Conservation (phyloP, 2,329 filamentous ascomycete species). For the Aspergillus hortae region DNA sequence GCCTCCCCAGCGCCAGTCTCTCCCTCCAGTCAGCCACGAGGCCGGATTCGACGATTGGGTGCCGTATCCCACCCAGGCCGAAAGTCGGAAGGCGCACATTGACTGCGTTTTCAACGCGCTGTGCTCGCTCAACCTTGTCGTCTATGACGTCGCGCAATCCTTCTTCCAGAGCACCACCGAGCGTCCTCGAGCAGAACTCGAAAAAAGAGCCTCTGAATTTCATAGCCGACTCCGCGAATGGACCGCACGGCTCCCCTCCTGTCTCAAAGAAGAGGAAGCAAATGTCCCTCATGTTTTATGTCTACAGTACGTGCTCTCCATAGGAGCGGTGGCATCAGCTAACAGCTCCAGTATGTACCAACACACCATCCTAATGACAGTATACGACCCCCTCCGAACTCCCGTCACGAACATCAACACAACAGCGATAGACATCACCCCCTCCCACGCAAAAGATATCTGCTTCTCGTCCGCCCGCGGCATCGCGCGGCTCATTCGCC, state of each 20-base stretch:
- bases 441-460: slow-evolving; percentile 12
- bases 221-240: slow-evolving; percentile 18
- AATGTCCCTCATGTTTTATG: slow-evolving; percentile 20
- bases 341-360: slow-evolving; percentile 33
- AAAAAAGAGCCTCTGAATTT: slow-evolving; percentile 10
- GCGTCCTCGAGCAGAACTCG: slow-evolving; percentile 10
- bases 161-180: slow-evolving; percentile 13
- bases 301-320: slow-evolving; percentile 18
- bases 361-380: slow-evolving; percentile 32
- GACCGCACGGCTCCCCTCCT: slow-evolving; percentile 9
- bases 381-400: slow-evolving; percentile 24
- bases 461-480: slow-evolving; percentile 24
- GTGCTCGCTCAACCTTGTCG: slow-evolving; percentile 18
- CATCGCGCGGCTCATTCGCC: slow-evolving; percentile 23
- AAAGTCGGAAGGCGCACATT: slow-evolving; percentile 12
- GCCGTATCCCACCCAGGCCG: slow-evolving; percentile 17
- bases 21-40: slow-evolving; percentile 4
- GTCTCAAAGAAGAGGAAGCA: slow-evolving; percentile 8
- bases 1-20: slow-evolving; percentile 12
- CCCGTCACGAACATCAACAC: neutral
- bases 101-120: slow-evolving; percentile 18
- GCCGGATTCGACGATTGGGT: slow-evolving; percentile 17
- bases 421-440: neutral
- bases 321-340: neutral
- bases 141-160: slow-evolving; percentile 14